Evolutionary conservation across 768 basidiomycete genomes (phyloP).

Genomic region (Psilocybe subaeruginosa): DNA sequence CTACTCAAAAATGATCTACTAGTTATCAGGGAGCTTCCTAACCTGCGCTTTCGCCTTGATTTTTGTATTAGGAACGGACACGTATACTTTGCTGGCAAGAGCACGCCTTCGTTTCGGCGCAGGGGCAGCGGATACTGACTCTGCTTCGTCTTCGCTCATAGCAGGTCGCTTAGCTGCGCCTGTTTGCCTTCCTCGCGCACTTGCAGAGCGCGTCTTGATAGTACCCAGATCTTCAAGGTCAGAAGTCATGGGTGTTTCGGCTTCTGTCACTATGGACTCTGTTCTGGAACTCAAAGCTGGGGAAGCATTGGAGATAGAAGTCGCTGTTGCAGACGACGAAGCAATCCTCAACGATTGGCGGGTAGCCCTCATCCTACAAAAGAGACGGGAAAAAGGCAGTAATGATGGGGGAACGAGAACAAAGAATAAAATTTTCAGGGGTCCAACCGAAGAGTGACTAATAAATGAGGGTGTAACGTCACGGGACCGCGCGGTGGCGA

Average conservation of each 20-base stretch:
- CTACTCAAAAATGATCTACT: background rate
- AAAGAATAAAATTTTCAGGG: conserved; percentile 25
- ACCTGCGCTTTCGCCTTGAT: conserved; percentile 30
- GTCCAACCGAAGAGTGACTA: conserved; percentile 23
- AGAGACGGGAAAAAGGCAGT: conserved; percentile 1
- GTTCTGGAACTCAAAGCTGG: conserved; percentile 52
- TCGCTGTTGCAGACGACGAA: conserved; percentile 33
- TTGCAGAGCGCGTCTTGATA: conserved; percentile 22
- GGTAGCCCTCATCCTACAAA: conserved; percentile 34
- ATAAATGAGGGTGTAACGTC: conserved; percentile 34
- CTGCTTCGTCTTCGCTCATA: conserved; percentile 26
- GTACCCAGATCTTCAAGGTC: conserved; percentile 34
- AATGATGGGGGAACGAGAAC: conserved; percentile 20
- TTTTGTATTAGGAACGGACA: conserved; percentile 30
- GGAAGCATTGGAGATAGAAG: conserved; percentile 47
- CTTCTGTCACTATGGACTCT: conserved; percentile 39
- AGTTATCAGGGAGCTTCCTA: conserved; percentile 2
- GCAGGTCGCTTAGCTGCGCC: conserved; percentile 26
- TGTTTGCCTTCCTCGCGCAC: conserved; percentile 19
- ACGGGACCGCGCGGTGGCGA: conserved; percentile 28
- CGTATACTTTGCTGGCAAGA: conserved; percentile 33
- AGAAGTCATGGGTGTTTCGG: conserved; percentile 60
- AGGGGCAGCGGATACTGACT: conserved; percentile 26
- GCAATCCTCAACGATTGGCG: conserved; percentile 33
- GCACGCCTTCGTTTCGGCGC: conserved; percentile 39